These are phyloP conservation scores for Eucalyptus sp. DNA, from an alignment of 345 rosid genomes.

Conservation along the genomic window DNA sequence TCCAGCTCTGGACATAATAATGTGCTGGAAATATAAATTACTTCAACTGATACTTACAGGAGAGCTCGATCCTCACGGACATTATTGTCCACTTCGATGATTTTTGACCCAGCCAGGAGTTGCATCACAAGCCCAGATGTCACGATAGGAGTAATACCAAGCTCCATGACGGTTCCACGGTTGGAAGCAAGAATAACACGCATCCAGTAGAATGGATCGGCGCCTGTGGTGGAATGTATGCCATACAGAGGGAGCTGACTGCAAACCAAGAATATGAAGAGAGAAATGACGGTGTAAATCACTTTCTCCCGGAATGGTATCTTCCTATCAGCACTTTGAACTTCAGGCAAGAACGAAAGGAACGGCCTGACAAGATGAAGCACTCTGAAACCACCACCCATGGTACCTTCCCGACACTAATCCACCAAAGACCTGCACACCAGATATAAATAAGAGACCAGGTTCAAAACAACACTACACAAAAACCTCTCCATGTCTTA, in stretches of 20 bases:
- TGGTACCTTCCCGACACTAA: background rate
- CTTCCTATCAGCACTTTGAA: conserved; percentile 66
- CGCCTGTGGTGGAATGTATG: conserved; percentile 63
- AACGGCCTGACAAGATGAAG: conserved; percentile 68
- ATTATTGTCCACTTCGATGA: conserved; percentile 65
- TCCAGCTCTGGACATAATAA: background rate
- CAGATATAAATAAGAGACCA: background rate
- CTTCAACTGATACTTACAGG: conserved; percentile 30
- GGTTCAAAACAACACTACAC: background rate
- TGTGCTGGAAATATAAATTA: background rate
- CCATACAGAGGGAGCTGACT: conserved; percentile 76
- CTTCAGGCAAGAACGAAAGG: conserved; percentile 61
- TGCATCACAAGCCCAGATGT: conserved; percentile 78
- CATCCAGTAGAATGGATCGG: conserved; percentile 78
- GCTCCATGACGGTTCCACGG: conserved; percentile 85
- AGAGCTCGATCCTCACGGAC: conserved; percentile 74
- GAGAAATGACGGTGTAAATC: conserved; percentile 63
- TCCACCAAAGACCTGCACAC: background rate
- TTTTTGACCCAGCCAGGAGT: conserved; percentile 69
- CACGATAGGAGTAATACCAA: conserved; percentile 72
- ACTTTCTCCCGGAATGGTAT: conserved; percentile 72
- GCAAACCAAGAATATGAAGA: conserved; percentile 66
- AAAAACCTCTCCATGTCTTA: background rate
- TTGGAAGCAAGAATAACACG: conserved; percentile 69
- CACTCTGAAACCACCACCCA: conserved; percentile 78